phyloP scores from a whole-genome alignment of 2,329 filamentous ascomycete genomes.

The Pezizomycotina sp. region DNA sequence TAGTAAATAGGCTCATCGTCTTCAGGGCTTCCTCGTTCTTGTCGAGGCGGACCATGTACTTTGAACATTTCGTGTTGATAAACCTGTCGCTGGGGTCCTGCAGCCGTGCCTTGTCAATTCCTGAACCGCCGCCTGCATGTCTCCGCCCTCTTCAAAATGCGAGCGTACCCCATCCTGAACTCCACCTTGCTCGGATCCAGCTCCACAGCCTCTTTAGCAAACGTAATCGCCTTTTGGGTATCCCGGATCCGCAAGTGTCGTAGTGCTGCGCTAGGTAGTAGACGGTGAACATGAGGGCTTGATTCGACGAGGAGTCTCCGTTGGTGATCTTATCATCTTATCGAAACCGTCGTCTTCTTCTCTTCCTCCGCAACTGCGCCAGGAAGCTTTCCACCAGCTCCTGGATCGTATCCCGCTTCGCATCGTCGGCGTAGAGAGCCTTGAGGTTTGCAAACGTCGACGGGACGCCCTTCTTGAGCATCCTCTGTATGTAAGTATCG shows the following conservation, averaged over 20 bases:
- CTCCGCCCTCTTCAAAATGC: constrained; percentile 81
- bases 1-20: constrained; percentile 85
- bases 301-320: constrained; percentile 39
- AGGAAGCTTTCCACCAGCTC: constrained; percentile 65
- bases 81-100: constrained; percentile 85
- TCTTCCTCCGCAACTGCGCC: constrained; percentile 30
- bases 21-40: constrained; percentile 72
- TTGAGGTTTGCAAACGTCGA: constrained; percentile 96
- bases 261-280: constrained; percentile 97
- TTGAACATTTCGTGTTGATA: constrained; percentile 95
- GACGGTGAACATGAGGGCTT: constrained; percentile 46
- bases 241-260: constrained; percentile 75
- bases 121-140: constrained; percentile 62
- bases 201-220: constrained; percentile 68
- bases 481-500: constrained; percentile 60
- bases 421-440: constrained; percentile 62
- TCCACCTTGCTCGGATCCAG: constrained; percentile 69
- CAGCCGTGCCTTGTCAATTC: constrained; percentile 75
- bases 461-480: constrained; percentile 82
- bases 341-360: constrained; percentile 33
- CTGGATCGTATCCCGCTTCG: constrained; percentile 62
- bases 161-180: constrained; percentile 85
- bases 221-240: constrained; percentile 62
- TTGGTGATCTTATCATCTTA: constrained; percentile 32
- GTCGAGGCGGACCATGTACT: constrained; percentile 87